A percentile compares a stretch with the other conserved stretches of the same genome.
phyloP scores from a whole-genome alignment of 148 eudicot genomes.

The Arctostaphylos glauca region DNA sequence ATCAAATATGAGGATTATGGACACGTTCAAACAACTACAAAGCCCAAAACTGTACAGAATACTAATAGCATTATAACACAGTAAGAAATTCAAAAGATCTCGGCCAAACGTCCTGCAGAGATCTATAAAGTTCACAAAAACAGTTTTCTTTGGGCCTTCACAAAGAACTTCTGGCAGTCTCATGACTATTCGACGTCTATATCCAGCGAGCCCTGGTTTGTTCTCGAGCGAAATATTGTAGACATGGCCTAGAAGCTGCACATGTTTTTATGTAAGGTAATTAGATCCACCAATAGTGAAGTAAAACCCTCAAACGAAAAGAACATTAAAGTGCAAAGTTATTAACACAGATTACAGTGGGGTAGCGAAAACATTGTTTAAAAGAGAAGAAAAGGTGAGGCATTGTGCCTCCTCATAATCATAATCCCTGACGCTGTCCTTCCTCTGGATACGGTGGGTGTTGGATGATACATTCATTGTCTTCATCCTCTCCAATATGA shows the following conservation, averaged over 20 bases:
- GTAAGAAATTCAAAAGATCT: neutral
- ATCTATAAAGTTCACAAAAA: conserved; percentile 90
- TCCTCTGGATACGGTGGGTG: conserved; percentile 65
- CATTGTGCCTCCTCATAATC: conserved; percentile 57
- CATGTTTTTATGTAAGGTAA: neutral
- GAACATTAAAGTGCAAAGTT: neutral
- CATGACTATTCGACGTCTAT: conserved; percentile 90
- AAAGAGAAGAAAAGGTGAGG: neutral
- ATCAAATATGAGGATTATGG: too few species aligned
- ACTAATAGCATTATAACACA: neutral
- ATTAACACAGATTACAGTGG: neutral
- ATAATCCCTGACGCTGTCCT: conserved; percentile 69
- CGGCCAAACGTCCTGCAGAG: conserved; percentile 74
- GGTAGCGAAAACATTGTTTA: neutral
- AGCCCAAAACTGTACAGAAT: too few species aligned
- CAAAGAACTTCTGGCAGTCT: conserved; percentile 97
- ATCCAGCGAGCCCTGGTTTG: conserved; percentile 97
- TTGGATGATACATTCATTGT: conserved; percentile 48
- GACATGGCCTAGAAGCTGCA: conserved; percentile 87
- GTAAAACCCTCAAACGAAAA: neutral
- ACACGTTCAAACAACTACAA: too few species aligned
- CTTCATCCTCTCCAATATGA: conserved; percentile 54
- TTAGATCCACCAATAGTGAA: neutral
- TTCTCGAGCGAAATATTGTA: conserved; percentile 86
- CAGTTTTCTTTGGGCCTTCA: conserved; percentile 97